A percentile compares a stretch with the other conserved stretches of the same genome.
phyloP scores from a whole-genome alignment of 2,329 filamentous ascomycete genomes.

The Pleomassaria siparia region DNA sequence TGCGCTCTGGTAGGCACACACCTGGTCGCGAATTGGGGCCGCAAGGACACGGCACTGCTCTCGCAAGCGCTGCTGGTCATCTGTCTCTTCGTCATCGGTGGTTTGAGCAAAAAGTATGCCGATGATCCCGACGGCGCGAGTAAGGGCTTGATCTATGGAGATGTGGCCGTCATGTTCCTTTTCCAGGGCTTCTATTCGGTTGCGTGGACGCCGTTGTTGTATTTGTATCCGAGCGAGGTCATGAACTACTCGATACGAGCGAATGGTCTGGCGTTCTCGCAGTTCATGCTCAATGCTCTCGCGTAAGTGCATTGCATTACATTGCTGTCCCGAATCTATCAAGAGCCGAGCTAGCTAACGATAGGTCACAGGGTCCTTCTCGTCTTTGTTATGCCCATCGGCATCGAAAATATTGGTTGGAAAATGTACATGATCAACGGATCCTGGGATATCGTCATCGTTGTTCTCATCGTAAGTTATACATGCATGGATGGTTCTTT shows the following conservation, averaged over 20 bases:
- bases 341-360: slow-evolving; percentile 1
- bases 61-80: slow-evolving; percentile 22
- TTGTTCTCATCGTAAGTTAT: slow-evolving; percentile 11
- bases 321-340: neutral
- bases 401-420: slow-evolving; percentile 49
- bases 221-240: slow-evolving; percentile 30
- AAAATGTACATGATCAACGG: slow-evolving; percentile 25
- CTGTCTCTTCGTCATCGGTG: slow-evolving; percentile 56
- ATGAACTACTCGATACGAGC: slow-evolving; percentile 33
- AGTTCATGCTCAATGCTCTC: slow-evolving; percentile 11
- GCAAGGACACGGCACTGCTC: slow-evolving; percentile 48
- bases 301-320: slow-evolving; percentile 6
- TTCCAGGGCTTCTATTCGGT: slow-evolving; percentile 56
- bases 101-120: slow-evolving; percentile 47
- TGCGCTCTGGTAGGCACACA: slow-evolving; percentile 49
- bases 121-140: neutral
- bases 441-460: slow-evolving; percentile 16
- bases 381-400: slow-evolving; percentile 7
- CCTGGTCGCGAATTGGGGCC: slow-evolving; percentile 47
- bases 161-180: slow-evolving; percentile 54
- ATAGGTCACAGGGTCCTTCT: slow-evolving; percentile 1
- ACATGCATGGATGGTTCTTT: neutral
- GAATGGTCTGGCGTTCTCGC: slow-evolving; percentile 22
- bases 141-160: slow-evolving; percentile 43
- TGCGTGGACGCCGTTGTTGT: slow-evolving; percentile 34